Base-by-base conservation (phyloP, 257 asterid genomes). In the Lycium ferocissimum region DNA sequence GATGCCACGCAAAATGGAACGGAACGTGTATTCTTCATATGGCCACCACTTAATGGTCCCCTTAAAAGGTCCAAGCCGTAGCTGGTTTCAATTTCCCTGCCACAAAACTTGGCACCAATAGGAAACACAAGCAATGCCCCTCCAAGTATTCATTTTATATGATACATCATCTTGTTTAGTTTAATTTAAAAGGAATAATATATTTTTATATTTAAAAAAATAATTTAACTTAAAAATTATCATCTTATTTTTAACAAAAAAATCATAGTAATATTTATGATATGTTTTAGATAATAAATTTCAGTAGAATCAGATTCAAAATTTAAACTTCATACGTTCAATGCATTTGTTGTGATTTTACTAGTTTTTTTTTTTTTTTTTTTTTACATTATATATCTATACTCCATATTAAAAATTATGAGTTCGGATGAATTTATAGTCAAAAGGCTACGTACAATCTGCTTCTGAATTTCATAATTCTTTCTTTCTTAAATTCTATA, bases 81-180 rank as follows among this genome's bases (percentile, higher is more conserved):
- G 81, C 81, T 47, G 61, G 81, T 47, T 73, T 75, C 12, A 51
- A 47, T 75, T 75, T 49, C 53, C 61, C 43, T 20, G 81, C 61
- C 81, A 47, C 61, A 49, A 49, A 49, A 6, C 13, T 75, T 75
- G 81, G 81, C 20, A 75, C 22, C 81, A 49, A 75, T 75, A 2
- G 22, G 0, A 73, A 72, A 49, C 61, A 75, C 40, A 20, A 75
- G 2, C n/a, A 14, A 26, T 45, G 43, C 62, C 59, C 45, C 62
- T 49, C 43, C 62, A 45, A 20, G 58, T 10, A 3, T 73, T 71
- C 45, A 40, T 40, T 40, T 40, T 40, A 54, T 12, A 12, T 3
- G 22, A 7, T 2, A 67, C 6, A 35, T 67, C n/a, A 35, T 35
- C 45, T 67, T 35, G 75, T 35, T 5, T 14, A 3, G 17, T 35